Evolutionary conservation across 176 grass and related monocot genomes (phyloP), one percentile per base, ranked within the genome.

Genomic region (Oryza rufipogon): DNA sequence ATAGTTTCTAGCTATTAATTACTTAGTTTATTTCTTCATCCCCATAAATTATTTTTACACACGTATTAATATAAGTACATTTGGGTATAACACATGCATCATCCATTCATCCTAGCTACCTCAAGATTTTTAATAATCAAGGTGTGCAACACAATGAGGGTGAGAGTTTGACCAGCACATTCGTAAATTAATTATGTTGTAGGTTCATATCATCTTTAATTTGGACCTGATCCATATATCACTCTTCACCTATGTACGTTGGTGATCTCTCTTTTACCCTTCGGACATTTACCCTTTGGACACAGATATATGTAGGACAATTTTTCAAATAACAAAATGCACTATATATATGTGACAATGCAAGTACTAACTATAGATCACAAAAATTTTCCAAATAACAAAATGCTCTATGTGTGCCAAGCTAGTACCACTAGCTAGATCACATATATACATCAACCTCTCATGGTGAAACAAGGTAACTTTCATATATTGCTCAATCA

Each of bases 381-480:
- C 9, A 33, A 8, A 8, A 10, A 2, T 74, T 84, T 46, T 25
- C 36, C 48, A 60, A 22, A 72, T 4, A 25, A 63, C 11, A 51
- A 22, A 39, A 67, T 39, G 7, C 36, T 76, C 1, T 0, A 60
- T 56, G 6, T 56, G 6, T 56, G 10, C 15, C 34, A 13, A 66
- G 30, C 30, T 32, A 30, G 6, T 32, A 22, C 5, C 25, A 46
- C 16, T 81, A 5, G 54, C 49, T 47, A 7, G 44, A 16, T 76
- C 47, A 77, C 9, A 34, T 28, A 28, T 28, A 28, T 12, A 16
- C 9, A 52, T 61, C 2, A 0, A 56, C 16, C 13, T 60, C 46
- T 60, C 46, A 78, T 1, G 34, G 72, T 73, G 67, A 86, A 82
- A 16, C 56, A 78, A 66, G 83, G 66, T 82, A 83, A 79, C 11